phyloP scores from a whole-genome alignment of 2,329 filamentous ascomycete genomes.

The Sphaceloma murrayae region DNA sequence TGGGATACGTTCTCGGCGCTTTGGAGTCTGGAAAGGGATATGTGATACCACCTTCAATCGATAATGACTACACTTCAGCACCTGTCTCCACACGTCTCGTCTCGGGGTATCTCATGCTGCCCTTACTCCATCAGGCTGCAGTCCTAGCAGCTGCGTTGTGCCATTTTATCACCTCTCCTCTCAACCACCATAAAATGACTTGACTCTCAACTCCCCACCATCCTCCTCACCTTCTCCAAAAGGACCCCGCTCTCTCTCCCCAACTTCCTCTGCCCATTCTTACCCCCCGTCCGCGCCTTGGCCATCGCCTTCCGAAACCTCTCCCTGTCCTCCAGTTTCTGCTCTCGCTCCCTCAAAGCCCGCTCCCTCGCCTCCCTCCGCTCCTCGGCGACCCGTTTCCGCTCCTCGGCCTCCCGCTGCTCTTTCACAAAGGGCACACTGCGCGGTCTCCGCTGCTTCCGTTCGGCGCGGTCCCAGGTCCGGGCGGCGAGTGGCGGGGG shows the following conservation, averaged over 20 bases:
- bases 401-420: constrained; percentile 39
- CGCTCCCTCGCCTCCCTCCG: constrained; percentile 51
- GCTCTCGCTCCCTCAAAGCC: constrained; percentile 49
- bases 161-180: not conserved
- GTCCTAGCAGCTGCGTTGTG: too few species aligned
- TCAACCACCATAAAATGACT: too few species aligned
- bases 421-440: constrained; percentile 37
- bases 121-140: too few species aligned
- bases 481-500: constrained; percentile 23
- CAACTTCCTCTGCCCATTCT: constrained; percentile 65
- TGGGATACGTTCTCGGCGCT: too few species aligned
- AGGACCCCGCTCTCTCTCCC: constrained; percentile 71
- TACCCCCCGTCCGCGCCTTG: constrained; percentile 50
- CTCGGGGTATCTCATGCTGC: too few species aligned
- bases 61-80: too few species aligned
- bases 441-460: constrained; percentile 34
- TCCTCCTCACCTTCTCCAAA: constrained; percentile 65
- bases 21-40: too few species aligned
- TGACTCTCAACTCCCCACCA: constrained; percentile 43
- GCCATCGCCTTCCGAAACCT: constrained; percentile 60
- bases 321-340: constrained; percentile 52
- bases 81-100: not conserved
- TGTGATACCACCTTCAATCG: constrained; percentile 12
- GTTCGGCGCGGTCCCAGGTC: constrained; percentile 6
- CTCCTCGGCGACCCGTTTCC: constrained; percentile 55